Evolutionary conservation across 305 asterid genomes (phyloP), one percentile per base, ranked within the genome.

Genomic region (Fraxinus sp.): DNA sequence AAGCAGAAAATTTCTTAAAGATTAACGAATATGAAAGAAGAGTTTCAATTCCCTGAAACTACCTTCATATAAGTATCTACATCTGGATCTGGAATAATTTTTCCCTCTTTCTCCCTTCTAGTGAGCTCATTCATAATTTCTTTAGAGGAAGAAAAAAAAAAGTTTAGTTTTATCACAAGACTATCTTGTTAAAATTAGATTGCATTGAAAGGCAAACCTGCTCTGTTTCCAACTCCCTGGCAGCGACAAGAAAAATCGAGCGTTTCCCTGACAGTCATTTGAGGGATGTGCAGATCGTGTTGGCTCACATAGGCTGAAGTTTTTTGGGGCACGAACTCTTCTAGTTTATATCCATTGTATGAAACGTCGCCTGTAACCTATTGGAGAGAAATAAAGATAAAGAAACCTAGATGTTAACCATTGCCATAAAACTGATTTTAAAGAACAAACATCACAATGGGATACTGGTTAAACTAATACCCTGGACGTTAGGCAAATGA

Each of bases 41-140:
- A 35, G n/a, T 36, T n/a, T 11, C 8, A 33, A 20, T 18, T 28
- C 32, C 79, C 46, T 22, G 32, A 73, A 59, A 9, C 10, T 79
- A 84, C 91, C 91, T 89, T 89, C 91, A 89, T 89, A 78, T 81
- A 89, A 36, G 86, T 87, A 83, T 88, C 91, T 76, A 87, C 66
- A 80, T 86, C 88, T 33, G 88, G 91, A 87, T 88, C 88, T 35
- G 93, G 93, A 52, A 87, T 62, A n/a, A 90, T 52, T 78, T 89
- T 88, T 49, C 87, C 88, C 11, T 84, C 89, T 84, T 87, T 90
- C 85, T 90, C 91, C 84, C 87, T 85, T 66, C 81, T 74, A 77
- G 85, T 79, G n/a, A 89, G 83, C 83, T 89, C 90, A 36, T 16
- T 49, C 89, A 89, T 80, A n/a, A 85, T 84, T 2, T 83, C 91